phyloP scores from a whole-genome alignment of 148 eudicot species.

The Arctostaphylos glauca region DNA sequence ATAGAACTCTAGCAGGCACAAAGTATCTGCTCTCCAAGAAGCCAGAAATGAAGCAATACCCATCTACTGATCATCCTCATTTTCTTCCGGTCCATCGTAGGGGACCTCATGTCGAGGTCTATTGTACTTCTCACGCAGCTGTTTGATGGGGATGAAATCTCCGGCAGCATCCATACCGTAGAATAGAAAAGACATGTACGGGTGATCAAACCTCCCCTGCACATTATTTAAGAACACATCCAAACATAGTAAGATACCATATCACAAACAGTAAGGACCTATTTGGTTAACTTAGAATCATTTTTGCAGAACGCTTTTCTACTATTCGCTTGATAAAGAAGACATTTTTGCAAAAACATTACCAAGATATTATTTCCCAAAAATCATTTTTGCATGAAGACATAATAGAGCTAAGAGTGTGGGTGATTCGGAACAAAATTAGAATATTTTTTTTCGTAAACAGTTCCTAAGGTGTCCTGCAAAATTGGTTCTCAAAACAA shows the following conservation, averaged over 20 bases:
- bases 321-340: neutral
- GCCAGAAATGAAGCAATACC: neutral
- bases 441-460: neutral
- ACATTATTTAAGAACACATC: conserved; percentile 9
- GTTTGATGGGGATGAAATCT: conserved; percentile 84
- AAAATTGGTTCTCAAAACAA: neutral
- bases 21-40: neutral
- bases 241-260: neutral
- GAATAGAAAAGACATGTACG: conserved; percentile 79
- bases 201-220: conserved; percentile 91
- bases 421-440: neutral
- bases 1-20: neutral
- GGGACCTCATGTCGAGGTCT: conserved; percentile 83
- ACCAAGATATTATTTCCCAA: neutral
- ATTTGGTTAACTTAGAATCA: neutral
- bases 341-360: neutral
- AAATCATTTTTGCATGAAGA: neutral
- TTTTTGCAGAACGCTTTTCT: neutral
- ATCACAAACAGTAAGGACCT: neutral
- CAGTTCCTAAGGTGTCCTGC: neutral
- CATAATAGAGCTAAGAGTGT: neutral
- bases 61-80: conserved; percentile 30
- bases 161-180: conserved; percentile 83
- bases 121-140: conserved; percentile 85
- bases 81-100: conserved; percentile 55